Evolutionary conservation across 345 rosid species (phyloP).

Genomic region (Bruguiera parviflora): DNA sequence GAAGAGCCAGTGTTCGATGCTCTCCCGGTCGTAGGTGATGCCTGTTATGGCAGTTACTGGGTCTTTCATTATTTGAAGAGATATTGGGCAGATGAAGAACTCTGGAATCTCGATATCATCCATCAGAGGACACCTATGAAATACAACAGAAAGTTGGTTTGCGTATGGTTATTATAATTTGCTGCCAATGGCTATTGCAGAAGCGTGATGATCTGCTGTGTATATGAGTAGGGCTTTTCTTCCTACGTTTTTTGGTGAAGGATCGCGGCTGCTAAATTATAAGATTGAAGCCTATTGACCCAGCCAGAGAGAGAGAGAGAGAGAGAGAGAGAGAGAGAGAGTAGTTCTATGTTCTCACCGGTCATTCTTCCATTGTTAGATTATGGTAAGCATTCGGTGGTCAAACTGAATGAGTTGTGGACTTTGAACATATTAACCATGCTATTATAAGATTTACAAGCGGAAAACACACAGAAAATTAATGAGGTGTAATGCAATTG

Average conservation of each 20-base stretch:
- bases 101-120: conserved; percentile 60
- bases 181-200: background rate
- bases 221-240: background rate
- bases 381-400: background rate
- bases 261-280: conserved; percentile 22
- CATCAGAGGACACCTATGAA: conserved; percentile 12
- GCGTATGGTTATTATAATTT: background rate
- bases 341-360: conserved; percentile 15
- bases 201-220: background rate
- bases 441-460: too few species aligned
- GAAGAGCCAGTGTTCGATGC: conserved; percentile 74
- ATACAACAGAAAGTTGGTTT: background rate
- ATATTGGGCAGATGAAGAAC: conserved; percentile 75
- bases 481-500: too few species aligned
- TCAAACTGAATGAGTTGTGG: background rate
- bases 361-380: background rate
- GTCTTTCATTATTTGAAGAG: conserved; percentile 81
- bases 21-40: conserved; percentile 77
- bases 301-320: too few species aligned
- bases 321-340: conserved; percentile 7
- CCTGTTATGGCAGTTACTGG: conserved; percentile 74
- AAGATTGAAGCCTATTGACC: too few species aligned
- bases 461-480: too few species aligned
- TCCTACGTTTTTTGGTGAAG: conserved; percentile 16
- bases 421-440: background rate